Evolutionary conservation across 805 yeast genomes (phyloP), one percentile per base, ranked within the genome.

Genomic region (Lachancea dasiensis): DNA sequence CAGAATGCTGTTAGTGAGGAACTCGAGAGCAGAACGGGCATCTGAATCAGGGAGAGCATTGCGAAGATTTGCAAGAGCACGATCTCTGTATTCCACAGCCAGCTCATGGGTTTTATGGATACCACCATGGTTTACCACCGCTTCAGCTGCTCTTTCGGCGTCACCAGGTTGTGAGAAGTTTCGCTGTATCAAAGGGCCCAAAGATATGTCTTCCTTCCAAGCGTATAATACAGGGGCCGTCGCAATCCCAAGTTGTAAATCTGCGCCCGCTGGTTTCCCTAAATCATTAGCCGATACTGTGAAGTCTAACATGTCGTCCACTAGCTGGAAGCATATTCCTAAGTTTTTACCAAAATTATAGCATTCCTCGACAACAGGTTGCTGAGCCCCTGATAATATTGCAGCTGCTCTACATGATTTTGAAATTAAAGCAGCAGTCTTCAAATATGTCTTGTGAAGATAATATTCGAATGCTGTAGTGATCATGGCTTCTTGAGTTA

Each of bases 261-360:
- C 98, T 3, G 96, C 97, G 50, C 92, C 95, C 6, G 95, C 81
- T 2, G 98, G 97, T 61, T 92, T 92, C 25, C 98, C 98, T 41
- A 92, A 66, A 36, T 84, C 77, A 28, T 75, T 76, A 14, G 86
- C 85, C 21, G 89, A 77, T n/a, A 86, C 79, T 0, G 97, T 86
- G 60, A 86, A 92, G 63, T 92, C 98, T 47, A 92, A 72, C 80
- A 90, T 79, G 61, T 92, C 98, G 63, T 92, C 98, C 14, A 92
- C 94, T 42, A 92, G 73, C 65, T 90, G 98, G 73, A 92, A 92
- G 57, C 97, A 92, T 27, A 92, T 72, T 0, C 98, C 98, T 39
- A 92, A 67, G 60, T 89, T 87, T 49, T 95, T 74, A 34, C 98
- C 98, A 60, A 84, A 92, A 50, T 84, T 80, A 61, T 90, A 92